Percentiles rank a stretch among this genome's conserved stretches.
Conservation (phyloP, 1,139 yeast genomes). For the Geotrichum carabidarum region DNA sequence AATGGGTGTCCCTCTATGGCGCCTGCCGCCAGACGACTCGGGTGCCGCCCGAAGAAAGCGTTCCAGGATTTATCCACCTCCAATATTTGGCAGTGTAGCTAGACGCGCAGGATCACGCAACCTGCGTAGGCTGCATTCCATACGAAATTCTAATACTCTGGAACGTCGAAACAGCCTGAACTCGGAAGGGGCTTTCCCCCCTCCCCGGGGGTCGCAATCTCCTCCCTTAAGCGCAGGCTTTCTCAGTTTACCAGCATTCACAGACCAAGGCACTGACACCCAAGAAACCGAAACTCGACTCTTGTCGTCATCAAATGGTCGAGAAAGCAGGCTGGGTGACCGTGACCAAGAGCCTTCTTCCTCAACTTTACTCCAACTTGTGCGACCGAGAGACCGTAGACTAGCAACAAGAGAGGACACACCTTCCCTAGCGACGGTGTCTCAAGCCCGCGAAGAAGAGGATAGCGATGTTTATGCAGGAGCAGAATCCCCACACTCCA, state of each 20-base stretch:
- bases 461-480: not conserved
- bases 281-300: not conserved
- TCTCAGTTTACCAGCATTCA: not conserved
- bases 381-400: not conserved
- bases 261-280: not conserved
- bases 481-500: not conserved
- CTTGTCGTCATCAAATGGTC: not conserved
- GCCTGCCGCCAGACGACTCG: constrained; percentile 14
- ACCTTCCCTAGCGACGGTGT: too few species aligned
- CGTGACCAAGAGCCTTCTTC: not conserved
- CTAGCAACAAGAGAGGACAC: not conserved
- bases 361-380: not conserved
- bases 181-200: not conserved
- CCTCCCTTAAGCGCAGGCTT: not conserved
- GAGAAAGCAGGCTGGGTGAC: not conserved
- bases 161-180: too few species aligned
- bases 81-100: not conserved
- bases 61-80: not conserved
- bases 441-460: not conserved
- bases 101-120: too few species aligned
- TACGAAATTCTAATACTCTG: too few species aligned
- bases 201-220: not conserved
- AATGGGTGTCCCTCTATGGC: constrained; percentile 30
- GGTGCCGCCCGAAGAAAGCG: not conserved
- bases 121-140: too few species aligned